phyloP scores from a whole-genome alignment of 2,329 filamentous ascomycete genomes.

The Coniochaeta prunicola region DNA sequence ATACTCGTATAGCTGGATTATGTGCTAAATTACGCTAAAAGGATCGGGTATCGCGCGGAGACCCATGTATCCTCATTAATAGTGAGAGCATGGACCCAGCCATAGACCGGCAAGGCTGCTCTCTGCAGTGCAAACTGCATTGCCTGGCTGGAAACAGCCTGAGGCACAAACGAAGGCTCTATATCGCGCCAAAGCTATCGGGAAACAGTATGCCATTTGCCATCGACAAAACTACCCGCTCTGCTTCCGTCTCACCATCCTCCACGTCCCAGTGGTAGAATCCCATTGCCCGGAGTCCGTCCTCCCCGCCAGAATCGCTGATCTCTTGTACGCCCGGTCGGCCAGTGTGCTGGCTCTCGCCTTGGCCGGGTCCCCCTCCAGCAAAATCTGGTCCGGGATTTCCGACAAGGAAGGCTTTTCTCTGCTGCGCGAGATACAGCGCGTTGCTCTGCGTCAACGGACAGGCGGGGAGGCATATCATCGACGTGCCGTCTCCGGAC shows the following conservation, averaged over 20 bases:
- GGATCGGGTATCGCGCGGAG: no score
- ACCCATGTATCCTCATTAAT: no score
- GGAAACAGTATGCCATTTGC: conserved; percentile 34
- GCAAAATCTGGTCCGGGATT: conserved; percentile 29
- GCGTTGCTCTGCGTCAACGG: conserved; percentile 51
- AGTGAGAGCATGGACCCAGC: no score
- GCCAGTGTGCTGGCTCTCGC: conserved; percentile 24
- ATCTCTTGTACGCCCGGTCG: conserved; percentile 29
- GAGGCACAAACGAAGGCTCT: neutral
- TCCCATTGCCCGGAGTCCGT: conserved; percentile 32
- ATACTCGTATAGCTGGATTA: no score
- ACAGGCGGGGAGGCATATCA: conserved; percentile 31
- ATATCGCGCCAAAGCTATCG: conserved; percentile 27
- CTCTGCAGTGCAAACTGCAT: no score
- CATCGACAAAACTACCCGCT: conserved; percentile 26
- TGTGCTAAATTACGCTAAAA: no score
- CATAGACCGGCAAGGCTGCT: no score
- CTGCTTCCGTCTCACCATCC: conserved; percentile 21
- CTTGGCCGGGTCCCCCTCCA: neutral
- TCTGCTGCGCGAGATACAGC: conserved; percentile 48
- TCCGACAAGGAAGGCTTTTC: conserved; percentile 48
- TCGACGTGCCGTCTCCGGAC: conserved; percentile 8
- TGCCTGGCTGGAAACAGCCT: neutral
- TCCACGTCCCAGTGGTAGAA: conserved; percentile 32
- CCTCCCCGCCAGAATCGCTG: conserved; percentile 29